These are phyloP conservation scores for Acanthamoeba healyi DNA, from an alignment of 208 protist genomes.

Conservation along the genomic window DNA sequence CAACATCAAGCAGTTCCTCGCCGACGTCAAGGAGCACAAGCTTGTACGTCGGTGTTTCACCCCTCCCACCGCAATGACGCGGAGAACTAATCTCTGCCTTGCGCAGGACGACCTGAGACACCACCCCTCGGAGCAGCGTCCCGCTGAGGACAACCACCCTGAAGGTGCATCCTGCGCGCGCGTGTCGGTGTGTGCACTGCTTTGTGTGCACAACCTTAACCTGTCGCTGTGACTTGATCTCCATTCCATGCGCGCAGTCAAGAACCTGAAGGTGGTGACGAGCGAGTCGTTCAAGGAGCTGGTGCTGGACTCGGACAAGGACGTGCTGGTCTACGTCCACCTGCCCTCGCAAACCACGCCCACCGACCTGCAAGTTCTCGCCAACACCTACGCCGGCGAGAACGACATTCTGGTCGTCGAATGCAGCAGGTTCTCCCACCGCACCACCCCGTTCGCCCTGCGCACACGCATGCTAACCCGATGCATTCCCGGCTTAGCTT, in stretches of 20 bases:
- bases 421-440: neutral
- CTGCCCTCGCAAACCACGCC: neutral
- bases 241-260: too few relatives aligned
- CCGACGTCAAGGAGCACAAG: neutral
- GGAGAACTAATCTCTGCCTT: too few relatives aligned
- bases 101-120: neutral
- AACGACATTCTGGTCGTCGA: neutral
- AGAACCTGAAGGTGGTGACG: slow-evolving; percentile 8
- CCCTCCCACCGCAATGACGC: too few relatives aligned
- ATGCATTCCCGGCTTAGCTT: neutral
- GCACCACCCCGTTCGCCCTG: too few relatives aligned
- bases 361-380: neutral
- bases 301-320: slow-evolving; percentile 7
- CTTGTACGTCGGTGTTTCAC: neutral
- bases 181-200: too few relatives aligned
- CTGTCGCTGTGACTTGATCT: too few relatives aligned
- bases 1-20: slow-evolving; percentile 9
- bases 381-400: neutral
- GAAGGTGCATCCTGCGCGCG: too few relatives aligned
- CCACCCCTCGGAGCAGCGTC: neutral
- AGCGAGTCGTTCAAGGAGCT: slow-evolving; percentile 5
- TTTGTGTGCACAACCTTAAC: too few relatives aligned
- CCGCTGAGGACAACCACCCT: slow-evolving; percentile 27
- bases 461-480: too few relatives aligned
- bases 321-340: slow-evolving; percentile 33